phyloP scores from a whole-genome alignment of 1,284 basidiomycete genomes.

The Ustilago lituana region DNA sequence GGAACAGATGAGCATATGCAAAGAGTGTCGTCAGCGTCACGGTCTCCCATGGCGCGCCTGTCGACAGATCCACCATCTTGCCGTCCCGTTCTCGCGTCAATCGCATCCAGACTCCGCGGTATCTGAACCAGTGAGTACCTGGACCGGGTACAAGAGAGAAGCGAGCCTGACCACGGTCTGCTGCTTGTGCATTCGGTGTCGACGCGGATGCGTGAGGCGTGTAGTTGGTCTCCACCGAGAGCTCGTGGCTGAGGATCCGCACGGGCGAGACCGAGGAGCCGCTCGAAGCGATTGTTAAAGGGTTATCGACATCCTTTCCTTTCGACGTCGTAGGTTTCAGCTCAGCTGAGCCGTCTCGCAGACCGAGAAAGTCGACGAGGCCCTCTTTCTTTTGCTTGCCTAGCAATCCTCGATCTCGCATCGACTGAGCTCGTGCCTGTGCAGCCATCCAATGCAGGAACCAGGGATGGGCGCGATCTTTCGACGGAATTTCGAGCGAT shows the following conservation, averaged over 20 bases:
- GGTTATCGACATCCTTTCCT: conserved; percentile 55
- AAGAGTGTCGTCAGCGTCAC: conserved; percentile 92
- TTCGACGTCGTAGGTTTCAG: background rate
- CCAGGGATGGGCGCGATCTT: conserved; percentile 95
- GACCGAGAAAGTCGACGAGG: conserved; percentile 55
- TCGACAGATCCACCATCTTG: conserved; percentile 83
- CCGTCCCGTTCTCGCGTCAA: conserved; percentile 82
- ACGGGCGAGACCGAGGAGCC: conserved; percentile 68
- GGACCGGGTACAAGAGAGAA: conserved; percentile 96
- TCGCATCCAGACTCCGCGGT: conserved; percentile 91
- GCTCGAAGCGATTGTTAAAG: conserved; percentile 65
- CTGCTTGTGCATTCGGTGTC: conserved; percentile 38
- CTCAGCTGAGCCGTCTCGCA: conserved; percentile 32
- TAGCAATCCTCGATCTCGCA: conserved; percentile 54
- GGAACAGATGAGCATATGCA: conserved; percentile 82
- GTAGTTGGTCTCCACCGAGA: conserved; percentile 85
- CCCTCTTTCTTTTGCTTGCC: conserved; percentile 55
- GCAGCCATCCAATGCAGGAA: conserved; percentile 95
- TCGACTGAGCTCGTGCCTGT: conserved; percentile 65
- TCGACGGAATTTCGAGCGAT: conserved; percentile 93
- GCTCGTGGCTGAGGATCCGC: conserved; percentile 74
- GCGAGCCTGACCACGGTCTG: conserved; percentile 66
- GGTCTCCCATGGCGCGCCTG: conserved; percentile 96
- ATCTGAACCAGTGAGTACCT: conserved; percentile 91
- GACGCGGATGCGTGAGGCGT: conserved; percentile 38